These are phyloP conservation scores for Dioscorea dumetorum DNA, from an alignment of 106 monocot genomes.

Conservation along the genomic window DNA sequence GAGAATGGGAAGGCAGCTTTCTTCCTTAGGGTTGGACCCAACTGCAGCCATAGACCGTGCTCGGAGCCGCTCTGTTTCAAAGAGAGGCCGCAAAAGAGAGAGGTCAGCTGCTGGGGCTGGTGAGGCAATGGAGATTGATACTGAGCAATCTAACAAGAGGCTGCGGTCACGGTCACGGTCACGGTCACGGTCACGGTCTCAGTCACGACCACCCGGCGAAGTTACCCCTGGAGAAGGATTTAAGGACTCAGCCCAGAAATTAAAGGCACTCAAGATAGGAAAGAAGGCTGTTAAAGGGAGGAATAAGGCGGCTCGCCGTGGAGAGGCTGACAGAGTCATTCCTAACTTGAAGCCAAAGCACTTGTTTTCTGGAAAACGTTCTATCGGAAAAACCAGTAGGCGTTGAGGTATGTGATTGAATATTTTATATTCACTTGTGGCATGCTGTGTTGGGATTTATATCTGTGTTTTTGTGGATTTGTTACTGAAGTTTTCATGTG, in stretches of 20 bases:
- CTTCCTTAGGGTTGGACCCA: constrained; percentile 68
- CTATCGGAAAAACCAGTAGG: constrained; percentile 71
- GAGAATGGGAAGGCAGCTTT: constrained; percentile 90
- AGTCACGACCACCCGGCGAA: constrained; percentile 58
- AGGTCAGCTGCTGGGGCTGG: constrained; percentile 36
- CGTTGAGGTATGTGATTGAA: constrained; percentile 24
- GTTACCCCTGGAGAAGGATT: constrained; percentile 84
- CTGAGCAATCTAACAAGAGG: constrained; percentile 32
- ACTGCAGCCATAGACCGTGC: constrained; percentile 61
- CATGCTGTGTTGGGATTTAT: too few species aligned
- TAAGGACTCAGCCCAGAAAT: constrained; percentile 80
- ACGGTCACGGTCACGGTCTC: constrained; percentile 2
- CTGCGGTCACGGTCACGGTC: too few species aligned
- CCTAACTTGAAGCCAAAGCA: constrained; percentile 91
- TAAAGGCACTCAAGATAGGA: constrained; percentile 60
- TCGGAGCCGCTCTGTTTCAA: constrained; percentile 31
- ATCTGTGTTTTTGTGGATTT: too few species aligned
- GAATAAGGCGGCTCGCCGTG: constrained; percentile 75
- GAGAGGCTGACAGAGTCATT: constrained; percentile 92
- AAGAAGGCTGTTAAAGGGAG: constrained; percentile 56
- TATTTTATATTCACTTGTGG: not conserved
- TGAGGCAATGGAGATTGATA: constrained; percentile 60
- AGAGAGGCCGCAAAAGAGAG: constrained; percentile 58
- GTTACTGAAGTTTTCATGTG: too few species aligned
- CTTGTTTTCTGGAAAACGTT: constrained; percentile 86